Percentiles rank a stretch among this genome's conserved stretches.
These are phyloP conservation scores for Setomelanomma holmii DNA, from an alignment of 2,329 filamentous ascomycete genomes.

Conservation along the genomic window DNA sequence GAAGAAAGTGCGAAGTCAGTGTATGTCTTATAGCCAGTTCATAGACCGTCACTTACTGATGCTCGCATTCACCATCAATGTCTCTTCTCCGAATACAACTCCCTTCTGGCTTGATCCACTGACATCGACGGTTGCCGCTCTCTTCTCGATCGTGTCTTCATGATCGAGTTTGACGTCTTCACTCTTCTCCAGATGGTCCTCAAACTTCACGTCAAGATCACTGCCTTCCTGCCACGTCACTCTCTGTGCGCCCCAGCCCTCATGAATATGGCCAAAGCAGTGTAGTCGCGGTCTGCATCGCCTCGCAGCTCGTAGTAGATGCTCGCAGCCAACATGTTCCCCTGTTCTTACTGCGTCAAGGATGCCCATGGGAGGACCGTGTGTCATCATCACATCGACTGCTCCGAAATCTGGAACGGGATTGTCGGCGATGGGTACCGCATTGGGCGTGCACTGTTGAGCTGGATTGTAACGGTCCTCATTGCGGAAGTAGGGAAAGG, in stretches of 20 bases:
- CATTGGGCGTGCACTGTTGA: slow-evolving; percentile 32
- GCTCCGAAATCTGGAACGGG: slow-evolving; percentile 54
- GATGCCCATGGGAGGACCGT: slow-evolving; percentile 63
- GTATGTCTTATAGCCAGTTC: too few species aligned
- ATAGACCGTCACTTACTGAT: too few species aligned
- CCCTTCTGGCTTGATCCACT: slow-evolving; percentile 30
- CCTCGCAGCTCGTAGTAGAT: slow-evolving; percentile 59
- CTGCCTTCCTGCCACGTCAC: slow-evolving; percentile 47
- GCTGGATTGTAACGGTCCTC: slow-evolving; percentile 61
- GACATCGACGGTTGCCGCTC: slow-evolving; percentile 41
- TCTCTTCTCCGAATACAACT: slow-evolving; percentile 58
- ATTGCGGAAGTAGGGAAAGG: slow-evolving; percentile 60
- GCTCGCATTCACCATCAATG: slow-evolving; percentile 65
- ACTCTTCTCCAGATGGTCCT: slow-evolving; percentile 25
- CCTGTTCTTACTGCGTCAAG: slow-evolving; percentile 53
- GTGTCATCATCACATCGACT: slow-evolving; percentile 67
- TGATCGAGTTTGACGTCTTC: slow-evolving; percentile 24
- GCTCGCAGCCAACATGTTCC: slow-evolving; percentile 61
- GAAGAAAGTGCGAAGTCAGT: too few species aligned
- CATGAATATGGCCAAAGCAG: slow-evolving; percentile 70
- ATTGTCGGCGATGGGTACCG: slow-evolving; percentile 39
- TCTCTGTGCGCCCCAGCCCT: slow-evolving; percentile 52
- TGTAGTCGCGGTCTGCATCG: slow-evolving; percentile 62
- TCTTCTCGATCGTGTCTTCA: slow-evolving; percentile 24
- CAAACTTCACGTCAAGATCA: slow-evolving; percentile 21